Evolutionary conservation across 2,329 filamentous ascomycete species (phyloP), one percentile per base, ranked within the genome.

Genomic region (Penicillium sp.): DNA sequence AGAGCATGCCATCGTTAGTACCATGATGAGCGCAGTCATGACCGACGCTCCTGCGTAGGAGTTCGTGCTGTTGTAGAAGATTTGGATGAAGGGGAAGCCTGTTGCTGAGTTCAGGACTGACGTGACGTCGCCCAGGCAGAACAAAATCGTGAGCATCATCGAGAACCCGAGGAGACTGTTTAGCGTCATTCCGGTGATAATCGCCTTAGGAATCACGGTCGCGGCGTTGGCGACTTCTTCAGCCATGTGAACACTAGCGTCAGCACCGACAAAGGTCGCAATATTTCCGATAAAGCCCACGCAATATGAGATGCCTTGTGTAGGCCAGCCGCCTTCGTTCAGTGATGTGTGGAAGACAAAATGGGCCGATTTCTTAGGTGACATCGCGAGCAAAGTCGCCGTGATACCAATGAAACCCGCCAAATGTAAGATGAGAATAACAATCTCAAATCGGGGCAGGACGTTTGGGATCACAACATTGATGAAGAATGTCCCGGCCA

Each of bases 391-490:
- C 2, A 79, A 62, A 1, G 75, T 71, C 0, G 75, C 68, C 10
- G 78, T 59, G 7, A 79, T 69, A 13, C 71, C 75, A 51, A 81
- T 77, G 64, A 83, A 80, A 1, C 79, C 77, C 1, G 79, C 65
- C n/a, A 80, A 69, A 52, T 79, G 76, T 22, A 78, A 53, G 16
- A 79, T 66, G n/a, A 79, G 64, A 26, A 76, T 74, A 53, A 74
- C 67, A 10, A 76, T 75, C 56, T 79, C 77, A 9, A 79, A 67
- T n/a, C 71, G 73, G 31, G 76, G 63, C 58, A 78, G 63, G 62
- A 70, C 54, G 3, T 75, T 76, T 29, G 78, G 79, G 46, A 78
- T 69, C 6, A 72, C 64, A 10, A 75, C 71, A 39, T 79, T 79
- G 56, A 81, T 67, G 37, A 80, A 66, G 35, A 80, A 74, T 33